These are phyloP conservation scores for Xerocomellus intermedius DNA, from an alignment of 768 basidiomycete genomes.

Conservation along the genomic window DNA sequence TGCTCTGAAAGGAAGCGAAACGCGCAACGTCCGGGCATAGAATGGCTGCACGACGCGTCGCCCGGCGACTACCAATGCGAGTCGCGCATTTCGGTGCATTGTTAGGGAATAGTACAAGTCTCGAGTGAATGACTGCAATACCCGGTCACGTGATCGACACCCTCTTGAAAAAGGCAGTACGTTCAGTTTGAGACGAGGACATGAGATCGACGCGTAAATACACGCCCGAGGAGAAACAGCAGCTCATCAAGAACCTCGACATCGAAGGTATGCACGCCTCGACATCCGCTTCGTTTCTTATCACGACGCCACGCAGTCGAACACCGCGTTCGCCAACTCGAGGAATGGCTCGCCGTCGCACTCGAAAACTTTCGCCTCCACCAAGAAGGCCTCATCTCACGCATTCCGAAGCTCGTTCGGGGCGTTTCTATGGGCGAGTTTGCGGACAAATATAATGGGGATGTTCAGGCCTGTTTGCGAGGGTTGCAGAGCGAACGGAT, in stretches of 20 bases:
- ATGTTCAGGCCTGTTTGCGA: constrained; percentile 67
- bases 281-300: not conserved
- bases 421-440: constrained; percentile 75
- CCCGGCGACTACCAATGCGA: constrained; percentile 14
- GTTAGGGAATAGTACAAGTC: too few relatives aligned
- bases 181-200: too few relatives aligned
- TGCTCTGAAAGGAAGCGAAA: not conserved
- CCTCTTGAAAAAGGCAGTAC: not conserved
- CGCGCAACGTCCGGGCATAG: constrained; percentile 8
- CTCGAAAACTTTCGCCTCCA: constrained; percentile 74
- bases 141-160: constrained; percentile 8
- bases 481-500: constrained; percentile 67
- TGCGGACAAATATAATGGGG: constrained; percentile 73
- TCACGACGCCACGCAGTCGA: constrained; percentile 46
- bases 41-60: constrained; percentile 19
- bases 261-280: constrained; percentile 58
- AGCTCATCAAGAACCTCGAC: constrained; percentile 74
- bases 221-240: constrained; percentile 68
- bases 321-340: constrained; percentile 71
- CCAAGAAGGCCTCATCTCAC: constrained; percentile 70
- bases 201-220: constrained; percentile 34
- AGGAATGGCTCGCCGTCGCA: constrained; percentile 70
- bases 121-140: too few relatives aligned
- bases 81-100: constrained; percentile 4
- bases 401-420: constrained; percentile 74